phyloP scores from a whole-genome alignment of 192 early-diverging fungal species.

The Coemansia aciculifera region DNA sequence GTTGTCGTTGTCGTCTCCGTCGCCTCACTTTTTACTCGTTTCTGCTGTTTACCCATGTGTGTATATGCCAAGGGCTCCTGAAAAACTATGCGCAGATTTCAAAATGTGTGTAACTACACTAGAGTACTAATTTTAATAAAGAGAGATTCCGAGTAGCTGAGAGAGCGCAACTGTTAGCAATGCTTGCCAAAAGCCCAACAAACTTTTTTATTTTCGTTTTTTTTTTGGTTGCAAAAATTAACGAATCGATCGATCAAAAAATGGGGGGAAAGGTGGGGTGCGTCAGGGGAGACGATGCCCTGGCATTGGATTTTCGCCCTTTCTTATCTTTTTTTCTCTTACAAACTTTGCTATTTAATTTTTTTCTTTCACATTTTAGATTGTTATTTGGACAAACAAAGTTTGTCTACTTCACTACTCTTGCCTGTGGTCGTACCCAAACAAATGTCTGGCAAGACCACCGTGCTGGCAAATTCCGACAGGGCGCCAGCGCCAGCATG shows the following conservation, averaged over 20 bases:
- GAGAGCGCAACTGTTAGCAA: too few species aligned
- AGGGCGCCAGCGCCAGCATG: constrained; percentile 23
- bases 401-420: background rate
- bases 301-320: background rate
- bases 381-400: background rate
- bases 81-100: background rate
- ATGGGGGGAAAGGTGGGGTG: background rate
- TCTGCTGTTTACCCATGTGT: constrained; percentile 15
- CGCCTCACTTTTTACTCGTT: constrained; percentile 15
- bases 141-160: too few species aligned
- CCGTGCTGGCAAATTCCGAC: constrained; percentile 28
- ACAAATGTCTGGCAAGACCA: constrained; percentile 32
- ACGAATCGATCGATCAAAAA: background rate
- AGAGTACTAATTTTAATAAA: background rate
- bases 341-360: background rate
- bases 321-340: background rate
- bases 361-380: constrained; percentile 8
- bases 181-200: background rate
- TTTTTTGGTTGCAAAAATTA: background rate
- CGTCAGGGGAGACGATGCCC: background rate
- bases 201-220: background rate
- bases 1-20: background rate
- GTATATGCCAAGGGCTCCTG: background rate
- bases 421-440: background rate
- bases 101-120: background rate